Base-by-base conservation (phyloP, 371 early-diverging fungal species). In the Mortierella sp. region DNA sequence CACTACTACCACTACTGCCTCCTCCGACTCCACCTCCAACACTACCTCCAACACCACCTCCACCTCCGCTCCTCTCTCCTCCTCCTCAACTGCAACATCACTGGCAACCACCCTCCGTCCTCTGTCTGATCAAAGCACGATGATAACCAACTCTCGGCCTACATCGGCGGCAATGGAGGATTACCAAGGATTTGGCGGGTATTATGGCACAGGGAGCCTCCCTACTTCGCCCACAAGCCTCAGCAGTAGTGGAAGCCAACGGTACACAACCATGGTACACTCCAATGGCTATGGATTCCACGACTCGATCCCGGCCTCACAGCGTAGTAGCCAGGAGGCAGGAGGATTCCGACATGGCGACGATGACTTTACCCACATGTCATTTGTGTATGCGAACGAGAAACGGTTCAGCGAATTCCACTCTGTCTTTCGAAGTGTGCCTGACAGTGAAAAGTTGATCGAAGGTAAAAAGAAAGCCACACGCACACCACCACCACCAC, bases 361-460 rank as follows among this genome's bases (percentile, higher is more conserved):
- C 3, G 69, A 63, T 4, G 53, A 25, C 9, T 39, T 34, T 10
- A 34, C 47, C 3, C 55, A 24, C 51, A 76, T 69, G 45, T 45
- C 41, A 28, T 64, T 68, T 59, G 61, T 64, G 10, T 68, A 60
- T 46, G 86, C 88, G 19, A 87, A 78, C 54, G 83, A 80, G 31
- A 85, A 84, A 49, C 65, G 88, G 37, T 85, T 86, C 56, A 59
- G 67, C 27, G 91, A 91, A 47, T 90, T 89, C 59, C 91, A 91
- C 68, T 48, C 81, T 16, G 69, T 89, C 25, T 91, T 91, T 65
- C 71, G 84, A 45, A 86, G 85, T 63, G 84, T 91, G 2, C 90
- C 90, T n/a, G 84, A 85, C 21, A 82, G 84, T 6, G 91, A 89
- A 63, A 80, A 78, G 60, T 64, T 91, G 41, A 88, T 91, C 57